Percentiles rank a stretch among this genome's conserved stretches.
Evolutionary conservation across 805 yeast genomes (phyloP).

Genomic region (Helenozyma baotianmanensis): DNA sequence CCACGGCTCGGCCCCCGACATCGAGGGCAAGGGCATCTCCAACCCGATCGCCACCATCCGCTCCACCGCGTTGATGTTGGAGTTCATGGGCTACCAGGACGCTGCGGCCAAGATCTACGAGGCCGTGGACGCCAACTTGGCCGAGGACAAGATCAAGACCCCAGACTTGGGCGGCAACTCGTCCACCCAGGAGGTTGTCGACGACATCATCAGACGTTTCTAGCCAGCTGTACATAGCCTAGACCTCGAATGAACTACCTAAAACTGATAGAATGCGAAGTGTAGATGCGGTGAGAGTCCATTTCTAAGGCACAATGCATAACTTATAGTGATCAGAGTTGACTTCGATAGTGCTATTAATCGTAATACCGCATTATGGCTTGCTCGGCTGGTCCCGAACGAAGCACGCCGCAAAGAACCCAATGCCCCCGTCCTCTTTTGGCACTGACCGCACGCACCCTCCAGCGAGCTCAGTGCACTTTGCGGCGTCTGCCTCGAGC

Average conservation of each 20-base stretch:
- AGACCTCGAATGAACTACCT: too few species aligned
- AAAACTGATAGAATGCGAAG: too few species aligned
- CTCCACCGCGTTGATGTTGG: conserved; percentile 95
- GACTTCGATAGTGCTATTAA: too few species aligned
- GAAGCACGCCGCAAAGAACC: conserved; percentile 94
- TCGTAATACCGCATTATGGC: too few species aligned
- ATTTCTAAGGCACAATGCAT: too few species aligned
- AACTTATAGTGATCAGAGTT: too few species aligned
- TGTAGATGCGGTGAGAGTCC: neutral
- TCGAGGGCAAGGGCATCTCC: conserved; percentile 90
- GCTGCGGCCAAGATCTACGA: conserved; percentile 89
- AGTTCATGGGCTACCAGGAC: conserved; percentile 85
- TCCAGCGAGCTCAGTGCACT: conserved; percentile 52
- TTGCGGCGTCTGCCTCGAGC: conserved; percentile 37
- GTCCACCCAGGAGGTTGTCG: conserved; percentile 80
- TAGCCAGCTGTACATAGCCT: conserved; percentile 11
- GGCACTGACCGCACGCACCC: conserved; percentile 87
- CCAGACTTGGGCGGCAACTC: conserved; percentile 95
- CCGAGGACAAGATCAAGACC: conserved; percentile 73
- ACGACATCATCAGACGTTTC: conserved; percentile 64
- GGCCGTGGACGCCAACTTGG: conserved; percentile 91
- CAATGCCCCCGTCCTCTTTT: conserved; percentile 94
- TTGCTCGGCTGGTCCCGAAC: too few species aligned
- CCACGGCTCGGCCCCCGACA: conserved; percentile 99
- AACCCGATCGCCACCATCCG: conserved; percentile 98